Evolutionary conservation across 352 stramenopile genomes (phyloP).

Genomic region (Phytophthora sojae): DNA sequence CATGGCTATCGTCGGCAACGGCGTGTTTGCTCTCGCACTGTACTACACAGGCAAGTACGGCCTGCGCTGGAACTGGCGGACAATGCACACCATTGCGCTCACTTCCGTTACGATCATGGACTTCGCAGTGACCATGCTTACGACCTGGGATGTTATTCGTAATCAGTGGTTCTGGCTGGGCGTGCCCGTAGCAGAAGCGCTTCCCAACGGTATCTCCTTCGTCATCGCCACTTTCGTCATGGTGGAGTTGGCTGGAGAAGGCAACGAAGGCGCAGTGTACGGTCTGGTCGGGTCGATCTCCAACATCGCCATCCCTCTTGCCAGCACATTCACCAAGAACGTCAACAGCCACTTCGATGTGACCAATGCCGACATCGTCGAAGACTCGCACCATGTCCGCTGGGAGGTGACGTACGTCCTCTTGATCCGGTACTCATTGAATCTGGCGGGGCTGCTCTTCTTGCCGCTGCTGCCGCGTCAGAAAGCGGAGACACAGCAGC

Average conservation of each 20-base stretch:
- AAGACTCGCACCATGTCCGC: slow-evolving; percentile 38
- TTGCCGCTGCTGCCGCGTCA: slow-evolving; percentile 49
- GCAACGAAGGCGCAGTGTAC: slow-evolving; percentile 50
- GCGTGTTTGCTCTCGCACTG: slow-evolving; percentile 34
- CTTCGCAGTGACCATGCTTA: slow-evolving; percentile 37
- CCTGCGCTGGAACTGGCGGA: slow-evolving; percentile 46
- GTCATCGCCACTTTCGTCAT: slow-evolving; percentile 50
- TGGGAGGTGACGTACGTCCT: slow-evolving; percentile 51
- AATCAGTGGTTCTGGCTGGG: slow-evolving; percentile 62
- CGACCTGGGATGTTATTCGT: slow-evolving; percentile 32
- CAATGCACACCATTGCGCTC: slow-evolving; percentile 33
- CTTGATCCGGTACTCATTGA: slow-evolving; percentile 47
- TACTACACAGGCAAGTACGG: slow-evolving; percentile 45
- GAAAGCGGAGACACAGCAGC: slow-evolving; percentile 51
- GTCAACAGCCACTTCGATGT: slow-evolving; percentile 47
- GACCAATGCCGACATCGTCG: slow-evolving; percentile 48
- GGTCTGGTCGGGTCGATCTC: slow-evolving; percentile 50
- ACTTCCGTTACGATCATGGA: slow-evolving; percentile 40
- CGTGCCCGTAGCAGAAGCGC: slow-evolving; percentile 35
- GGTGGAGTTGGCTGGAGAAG: slow-evolving; percentile 53
- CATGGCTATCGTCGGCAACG: slow-evolving; percentile 40
- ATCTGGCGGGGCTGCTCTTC: slow-evolving; percentile 38
- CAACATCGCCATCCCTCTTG: slow-evolving; percentile 49
- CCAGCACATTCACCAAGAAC: slow-evolving; percentile 43
- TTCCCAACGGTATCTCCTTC: slow-evolving; percentile 47